Evolutionary conservation across 2,329 filamentous ascomycete genomes (phyloP).

Genomic region (Penicillium sp.): DNA sequence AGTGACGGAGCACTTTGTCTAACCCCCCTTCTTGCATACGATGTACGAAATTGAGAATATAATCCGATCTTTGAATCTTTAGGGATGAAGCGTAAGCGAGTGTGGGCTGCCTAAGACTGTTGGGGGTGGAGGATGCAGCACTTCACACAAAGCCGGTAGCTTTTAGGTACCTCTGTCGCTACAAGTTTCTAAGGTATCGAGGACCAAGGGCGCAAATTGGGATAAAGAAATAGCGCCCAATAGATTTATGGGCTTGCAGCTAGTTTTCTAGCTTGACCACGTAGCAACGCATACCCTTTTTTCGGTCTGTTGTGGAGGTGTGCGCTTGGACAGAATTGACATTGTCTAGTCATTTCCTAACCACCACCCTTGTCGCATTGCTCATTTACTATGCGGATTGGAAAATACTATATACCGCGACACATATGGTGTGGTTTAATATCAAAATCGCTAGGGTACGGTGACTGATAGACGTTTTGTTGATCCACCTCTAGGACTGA

Average conservation of each 20-base stretch:
- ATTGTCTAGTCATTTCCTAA: conserved; percentile 7
- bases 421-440: conserved; percentile 6
- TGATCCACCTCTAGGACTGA: not conserved
- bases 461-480: not conserved
- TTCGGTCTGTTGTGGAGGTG: conserved; percentile 6
- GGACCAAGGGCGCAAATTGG: not conserved
- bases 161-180: conserved; percentile 3
- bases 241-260: conserved; percentile 9
- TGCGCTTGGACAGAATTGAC: conserved; percentile 6
- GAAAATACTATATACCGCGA: conserved; percentile 12
- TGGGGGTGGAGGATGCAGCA: not conserved
- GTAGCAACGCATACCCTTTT: conserved; percentile 7
- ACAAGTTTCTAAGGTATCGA: not conserved
- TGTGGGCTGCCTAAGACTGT: not conserved
- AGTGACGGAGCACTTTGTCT: conserved; percentile 17
- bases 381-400: not conserved
- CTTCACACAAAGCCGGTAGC: conserved; percentile 3
- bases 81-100: not conserved
- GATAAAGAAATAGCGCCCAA: conserved; percentile 9
- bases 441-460: conserved; percentile 8
- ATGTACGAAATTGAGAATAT: conserved; percentile 2
- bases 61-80: not conserved
- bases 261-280: conserved; percentile 10
- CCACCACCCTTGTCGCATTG: conserved; percentile 22
- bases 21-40: conserved; percentile 5